A percentile compares a stretch with the other conserved stretches of the same genome.
These are phyloP conservation scores for Vitis riparia DNA, from an alignment of 164 flowering plant species.

Conservation along the genomic window DNA sequence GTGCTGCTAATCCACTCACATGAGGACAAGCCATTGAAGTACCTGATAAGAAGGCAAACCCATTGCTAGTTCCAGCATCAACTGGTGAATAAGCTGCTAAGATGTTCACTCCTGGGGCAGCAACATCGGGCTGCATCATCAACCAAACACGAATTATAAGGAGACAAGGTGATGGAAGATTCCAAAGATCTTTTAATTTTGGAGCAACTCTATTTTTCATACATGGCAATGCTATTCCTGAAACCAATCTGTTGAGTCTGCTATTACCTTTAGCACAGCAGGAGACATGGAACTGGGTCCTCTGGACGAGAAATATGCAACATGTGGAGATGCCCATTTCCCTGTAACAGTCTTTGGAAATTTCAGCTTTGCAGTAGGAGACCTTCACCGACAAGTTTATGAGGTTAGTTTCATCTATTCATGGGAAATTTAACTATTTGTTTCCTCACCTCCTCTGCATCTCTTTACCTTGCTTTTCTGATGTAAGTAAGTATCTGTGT, in stretches of 20 bases:
- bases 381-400: constrained; percentile 12
- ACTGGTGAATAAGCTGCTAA: constrained; percentile 19
- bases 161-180: not conserved
- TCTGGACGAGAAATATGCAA: constrained; percentile 34
- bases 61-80: not conserved
- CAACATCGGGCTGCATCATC: constrained; percentile 28
- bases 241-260: not conserved
- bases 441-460: not conserved
- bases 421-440: not conserved
- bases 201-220: too few relatives aligned
- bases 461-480: constrained; percentile 26
- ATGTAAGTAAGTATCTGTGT: constrained; percentile 40
- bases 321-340: constrained; percentile 21
- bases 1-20: constrained; percentile 27
- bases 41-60: constrained; percentile 21
- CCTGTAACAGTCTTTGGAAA: constrained; percentile 31
- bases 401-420: not conserved
- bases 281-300: constrained; percentile 35
- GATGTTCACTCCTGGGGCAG: constrained; percentile 33
- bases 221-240: not conserved
- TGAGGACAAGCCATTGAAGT: constrained; percentile 40
- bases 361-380: constrained; percentile 37
- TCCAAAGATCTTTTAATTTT: too few relatives aligned
- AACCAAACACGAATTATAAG: not conserved
- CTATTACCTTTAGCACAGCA: constrained; percentile 23